Evolutionary conservation across 192 early-diverging fungal genomes (phyloP), one percentile per base, ranked within the genome.

Genomic region (Coemansia sp.): DNA sequence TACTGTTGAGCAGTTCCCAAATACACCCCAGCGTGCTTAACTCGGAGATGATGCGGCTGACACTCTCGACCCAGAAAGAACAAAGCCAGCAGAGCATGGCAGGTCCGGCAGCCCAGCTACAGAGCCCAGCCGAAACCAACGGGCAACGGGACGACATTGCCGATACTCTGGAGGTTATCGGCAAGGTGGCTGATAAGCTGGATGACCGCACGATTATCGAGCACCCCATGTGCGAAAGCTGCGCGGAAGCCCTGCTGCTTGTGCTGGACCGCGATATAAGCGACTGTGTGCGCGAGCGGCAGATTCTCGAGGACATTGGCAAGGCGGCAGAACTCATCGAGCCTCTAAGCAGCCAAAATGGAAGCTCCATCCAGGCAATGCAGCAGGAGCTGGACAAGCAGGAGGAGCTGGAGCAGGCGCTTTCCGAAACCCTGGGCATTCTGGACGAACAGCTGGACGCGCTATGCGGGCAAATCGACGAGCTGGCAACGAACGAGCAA

Each of bases 191-290:
- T 74, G 89, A 93, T 42, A 53, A 86, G 53, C 83, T 94, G 55
- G 88, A 88, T 0, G 77, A 82, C n/a, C 81, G 82, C 32, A 87
- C 91, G 2, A 82, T 82, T 42, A 71, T 90, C 11, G 82, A 82
- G 42, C 91, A 94, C 48, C 91, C 91, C 11, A 82, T 96, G 65
- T 98, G 96, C 64, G 83, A 90, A 55, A 93, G 93, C 44, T 98
- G 96, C 58, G 88, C 92, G 0, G 91, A 93, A 46, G 85, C 86
- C 57, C 59, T 95, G 48, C 39, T 85, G 42, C 79, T 87, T 9
- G 71, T 78, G 23, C 58, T 97, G 36, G 86, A 89, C 39, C 84
- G 82, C 51, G 81, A 87, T 44, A 58, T 92, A 14, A 53, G 69
- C 0, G 90, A 94, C 56, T 79, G 86, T 7, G 72, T 79, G n/a